Evolutionary conservation across 768 basidiomycete species (phyloP).

Genomic region (Tulasnella sp.): DNA sequence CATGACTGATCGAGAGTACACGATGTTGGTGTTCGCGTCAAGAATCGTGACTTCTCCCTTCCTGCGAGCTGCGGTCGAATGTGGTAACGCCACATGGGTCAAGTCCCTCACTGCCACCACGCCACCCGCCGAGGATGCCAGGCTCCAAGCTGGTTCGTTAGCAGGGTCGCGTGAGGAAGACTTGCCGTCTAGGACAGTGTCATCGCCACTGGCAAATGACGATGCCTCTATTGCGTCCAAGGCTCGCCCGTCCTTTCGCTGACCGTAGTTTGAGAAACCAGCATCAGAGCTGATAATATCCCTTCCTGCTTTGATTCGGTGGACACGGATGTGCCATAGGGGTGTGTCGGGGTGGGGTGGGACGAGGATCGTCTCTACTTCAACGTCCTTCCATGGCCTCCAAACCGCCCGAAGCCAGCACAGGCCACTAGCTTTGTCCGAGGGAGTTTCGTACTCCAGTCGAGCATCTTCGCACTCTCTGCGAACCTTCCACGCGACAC

Average conservation of each 20-base stretch:
- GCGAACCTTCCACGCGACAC: slow-evolving; percentile 62
- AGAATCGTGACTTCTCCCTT: slow-evolving; percentile 42
- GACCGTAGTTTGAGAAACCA: slow-evolving; percentile 60
- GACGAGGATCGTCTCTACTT: slow-evolving; percentile 64
- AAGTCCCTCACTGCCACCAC: slow-evolving; percentile 51
- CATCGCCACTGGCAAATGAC: slow-evolving; percentile 22
- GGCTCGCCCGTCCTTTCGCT: slow-evolving; percentile 46
- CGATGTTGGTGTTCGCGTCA: slow-evolving; percentile 63
- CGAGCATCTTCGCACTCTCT: slow-evolving; percentile 48
- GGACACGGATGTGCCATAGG: slow-evolving; percentile 59
- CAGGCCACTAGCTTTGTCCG: slow-evolving; percentile 29
- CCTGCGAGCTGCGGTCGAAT: slow-evolving; percentile 15
- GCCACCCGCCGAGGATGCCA: slow-evolving; percentile 49
- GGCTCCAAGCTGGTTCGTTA: slow-evolving; percentile 21
- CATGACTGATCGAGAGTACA: slow-evolving; percentile 53
- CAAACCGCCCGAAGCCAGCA: slow-evolving; percentile 56
- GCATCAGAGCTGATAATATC: slow-evolving; percentile 50
- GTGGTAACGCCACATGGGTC: slow-evolving; percentile 15
- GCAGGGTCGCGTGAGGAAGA: neutral
- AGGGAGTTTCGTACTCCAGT: slow-evolving; percentile 16
- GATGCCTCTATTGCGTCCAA: slow-evolving; percentile 34
- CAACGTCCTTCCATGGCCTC: slow-evolving; percentile 62
- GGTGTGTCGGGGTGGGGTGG: slow-evolving; percentile 47
- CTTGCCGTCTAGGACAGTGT: slow-evolving; percentile 27
- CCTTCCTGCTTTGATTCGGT: slow-evolving; percentile 46